phyloP scores from a whole-genome alignment of 2,329 filamentous ascomycete species.

The Fusarium neocosmosporiellum region DNA sequence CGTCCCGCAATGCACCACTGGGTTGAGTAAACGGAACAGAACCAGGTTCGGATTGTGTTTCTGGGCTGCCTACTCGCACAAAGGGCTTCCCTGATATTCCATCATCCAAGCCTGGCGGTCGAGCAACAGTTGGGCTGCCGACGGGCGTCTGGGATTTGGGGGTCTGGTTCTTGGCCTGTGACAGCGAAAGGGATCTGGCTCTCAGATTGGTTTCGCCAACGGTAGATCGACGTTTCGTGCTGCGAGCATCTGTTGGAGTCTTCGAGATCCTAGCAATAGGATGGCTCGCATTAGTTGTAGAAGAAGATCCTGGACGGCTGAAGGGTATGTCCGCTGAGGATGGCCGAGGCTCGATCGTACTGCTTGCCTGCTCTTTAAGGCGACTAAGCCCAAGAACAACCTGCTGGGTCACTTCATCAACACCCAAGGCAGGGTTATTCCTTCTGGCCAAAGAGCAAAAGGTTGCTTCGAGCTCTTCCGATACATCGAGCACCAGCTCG shows the following conservation, averaged over 20 bases:
- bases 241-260: constrained; percentile 27
- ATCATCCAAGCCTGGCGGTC: constrained; percentile 52
- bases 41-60: constrained; percentile 38
- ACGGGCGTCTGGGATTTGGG: constrained; percentile 38
- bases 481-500: constrained; percentile 59
- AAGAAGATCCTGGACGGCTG: constrained; percentile 33
- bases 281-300: constrained; percentile 22
- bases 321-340: constrained; percentile 18
- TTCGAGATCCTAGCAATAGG: constrained; percentile 38
- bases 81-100: constrained; percentile 68
- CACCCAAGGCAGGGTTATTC: constrained; percentile 52
- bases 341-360: constrained; percentile 26
- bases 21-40: constrained; percentile 15
- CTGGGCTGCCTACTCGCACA: constrained; percentile 56
- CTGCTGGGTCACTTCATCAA: constrained; percentile 58
- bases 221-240: constrained; percentile 27
- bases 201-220: constrained; percentile 23
- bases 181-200: constrained; percentile 29
- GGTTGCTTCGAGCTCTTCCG: constrained; percentile 57
- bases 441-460: constrained; percentile 63
- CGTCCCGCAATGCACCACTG: constrained; percentile 10
- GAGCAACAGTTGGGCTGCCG: constrained; percentile 33
- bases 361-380: constrained; percentile 29
- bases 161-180: constrained; percentile 33
- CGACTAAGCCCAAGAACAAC: constrained; percentile 53